phyloP scores from a whole-genome alignment of 2,329 filamentous ascomycete genomes.

The Fusarium staphyleae region DNA sequence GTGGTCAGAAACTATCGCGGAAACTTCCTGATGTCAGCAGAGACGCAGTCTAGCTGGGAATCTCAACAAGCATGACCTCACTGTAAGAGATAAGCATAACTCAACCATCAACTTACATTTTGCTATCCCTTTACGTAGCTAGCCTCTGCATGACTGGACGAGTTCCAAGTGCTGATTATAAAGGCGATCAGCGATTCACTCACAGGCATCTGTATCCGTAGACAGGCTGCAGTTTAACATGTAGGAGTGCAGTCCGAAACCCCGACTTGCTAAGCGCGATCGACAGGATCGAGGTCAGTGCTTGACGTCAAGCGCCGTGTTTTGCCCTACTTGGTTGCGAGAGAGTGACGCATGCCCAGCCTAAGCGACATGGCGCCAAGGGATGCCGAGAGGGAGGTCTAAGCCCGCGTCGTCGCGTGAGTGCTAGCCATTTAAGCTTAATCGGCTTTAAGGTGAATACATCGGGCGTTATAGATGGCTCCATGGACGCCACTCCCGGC shows the following conservation, averaged over 20 bases:
- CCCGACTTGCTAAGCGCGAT: not conserved
- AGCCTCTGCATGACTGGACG: not conserved
- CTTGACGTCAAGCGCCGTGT: slow-evolving; percentile 28
- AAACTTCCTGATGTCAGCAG: not conserved
- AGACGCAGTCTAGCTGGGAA: no score
- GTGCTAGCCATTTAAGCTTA: slow-evolving; percentile 32
- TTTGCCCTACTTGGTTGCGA: slow-evolving; percentile 2
- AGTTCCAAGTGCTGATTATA: not conserved
- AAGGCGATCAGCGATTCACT: not conserved
- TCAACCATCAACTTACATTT: no score
- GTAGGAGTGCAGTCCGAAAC: not conserved
- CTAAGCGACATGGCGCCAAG: slow-evolving; percentile 21
- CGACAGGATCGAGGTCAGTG: not conserved
- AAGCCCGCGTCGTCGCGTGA: slow-evolving; percentile 3
- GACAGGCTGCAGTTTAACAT: not conserved
- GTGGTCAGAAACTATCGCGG: not conserved
- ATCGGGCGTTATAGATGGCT: not conserved
- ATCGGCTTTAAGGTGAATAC: not conserved
- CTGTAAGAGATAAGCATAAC: not conserved
- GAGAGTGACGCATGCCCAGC: slow-evolving; percentile 34
- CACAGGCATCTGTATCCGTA: no score
- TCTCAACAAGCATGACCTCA: no score
- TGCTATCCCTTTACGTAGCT: not conserved
- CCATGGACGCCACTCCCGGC: not conserved
- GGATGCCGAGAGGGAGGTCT: not conserved